Conservation (phyloP, 345 rosid species). For the Salix udensis region DNA sequence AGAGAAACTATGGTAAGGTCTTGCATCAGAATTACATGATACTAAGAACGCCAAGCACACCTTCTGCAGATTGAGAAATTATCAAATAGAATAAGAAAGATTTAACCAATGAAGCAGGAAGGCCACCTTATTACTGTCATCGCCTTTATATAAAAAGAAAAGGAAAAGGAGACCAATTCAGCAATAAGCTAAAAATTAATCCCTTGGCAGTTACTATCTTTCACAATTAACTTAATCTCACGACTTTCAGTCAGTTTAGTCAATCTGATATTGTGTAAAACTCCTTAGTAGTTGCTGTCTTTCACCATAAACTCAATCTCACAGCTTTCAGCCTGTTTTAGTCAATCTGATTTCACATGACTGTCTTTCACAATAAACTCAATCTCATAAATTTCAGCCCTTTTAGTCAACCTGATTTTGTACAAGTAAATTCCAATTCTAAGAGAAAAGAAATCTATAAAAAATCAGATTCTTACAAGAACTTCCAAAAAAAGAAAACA, state of each 20-base stretch:
- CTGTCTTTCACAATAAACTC: background rate
- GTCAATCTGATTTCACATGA: background rate
- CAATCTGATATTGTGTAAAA: background rate
- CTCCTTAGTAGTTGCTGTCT: background rate
- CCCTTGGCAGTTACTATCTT: background rate
- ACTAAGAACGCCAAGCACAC: background rate
- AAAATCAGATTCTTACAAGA: background rate
- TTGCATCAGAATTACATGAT: background rate
- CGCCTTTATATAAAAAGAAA: background rate
- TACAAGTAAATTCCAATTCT: background rate
- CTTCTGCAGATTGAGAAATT: conserved; percentile 3
- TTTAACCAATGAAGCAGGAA: background rate
- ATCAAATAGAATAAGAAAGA: background rate
- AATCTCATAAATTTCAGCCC: background rate
- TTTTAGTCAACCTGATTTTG: background rate
- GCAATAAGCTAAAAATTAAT: background rate
- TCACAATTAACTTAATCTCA: background rate
- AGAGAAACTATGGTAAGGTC: background rate
- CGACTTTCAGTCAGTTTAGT: background rate
- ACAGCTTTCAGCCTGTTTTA: background rate
- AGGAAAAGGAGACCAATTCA: background rate
- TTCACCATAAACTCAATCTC: background rate
- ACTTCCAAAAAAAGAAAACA: background rate
- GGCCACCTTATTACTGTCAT: background rate
- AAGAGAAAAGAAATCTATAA: background rate